Evolutionary conservation across 768 basidiomycete genomes (phyloP).

Genomic region (Rhizopogon vulgaris): DNA sequence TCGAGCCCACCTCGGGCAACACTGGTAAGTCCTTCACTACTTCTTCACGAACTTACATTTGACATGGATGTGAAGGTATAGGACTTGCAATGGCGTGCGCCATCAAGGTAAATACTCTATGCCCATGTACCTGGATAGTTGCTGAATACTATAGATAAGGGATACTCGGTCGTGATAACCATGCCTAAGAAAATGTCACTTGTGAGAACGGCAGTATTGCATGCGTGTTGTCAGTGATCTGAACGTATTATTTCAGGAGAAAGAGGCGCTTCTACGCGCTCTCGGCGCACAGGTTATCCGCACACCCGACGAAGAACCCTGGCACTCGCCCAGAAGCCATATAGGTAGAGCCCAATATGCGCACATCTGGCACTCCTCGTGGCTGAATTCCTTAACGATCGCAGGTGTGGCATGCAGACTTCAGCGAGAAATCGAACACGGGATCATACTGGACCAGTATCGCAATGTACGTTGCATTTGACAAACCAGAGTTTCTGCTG

Average conservation of each 20-base stretch:
- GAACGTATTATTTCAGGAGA: constrained; percentile 49
- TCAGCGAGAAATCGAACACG: constrained; percentile 71
- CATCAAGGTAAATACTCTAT: constrained; percentile 63
- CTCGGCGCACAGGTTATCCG: constrained; percentile 93
- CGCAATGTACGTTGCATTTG: constrained; percentile 46
- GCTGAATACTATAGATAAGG: constrained; percentile 84
- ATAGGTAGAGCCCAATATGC: constrained; percentile 63
- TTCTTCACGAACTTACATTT: not conserved
- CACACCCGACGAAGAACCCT: constrained; percentile 85
- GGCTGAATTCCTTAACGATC: constrained; percentile 85
- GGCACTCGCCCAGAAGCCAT: constrained; percentile 85
- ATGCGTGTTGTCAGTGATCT: not conserved
- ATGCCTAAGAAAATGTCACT: constrained; percentile 94
- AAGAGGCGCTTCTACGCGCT: constrained; percentile 86
- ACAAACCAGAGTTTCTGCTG: not conserved
- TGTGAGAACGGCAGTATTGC: constrained; percentile 29
- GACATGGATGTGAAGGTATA: constrained; percentile 50
- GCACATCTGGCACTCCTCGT: constrained; percentile 41
- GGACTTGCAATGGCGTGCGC: constrained; percentile 91
- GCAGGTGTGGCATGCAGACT: constrained; percentile 80
- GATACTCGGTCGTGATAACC: constrained; percentile 85
- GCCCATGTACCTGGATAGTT: constrained; percentile 21
- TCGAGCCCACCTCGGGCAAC: constrained; percentile 94
- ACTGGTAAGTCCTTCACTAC: constrained; percentile 55
- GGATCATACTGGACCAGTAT: constrained; percentile 92